A percentile compares a stretch with the other conserved stretches of the same genome.
Conservation (phyloP, 1,284 basidiomycete species). For the Ganoderma lingzhi region DNA sequence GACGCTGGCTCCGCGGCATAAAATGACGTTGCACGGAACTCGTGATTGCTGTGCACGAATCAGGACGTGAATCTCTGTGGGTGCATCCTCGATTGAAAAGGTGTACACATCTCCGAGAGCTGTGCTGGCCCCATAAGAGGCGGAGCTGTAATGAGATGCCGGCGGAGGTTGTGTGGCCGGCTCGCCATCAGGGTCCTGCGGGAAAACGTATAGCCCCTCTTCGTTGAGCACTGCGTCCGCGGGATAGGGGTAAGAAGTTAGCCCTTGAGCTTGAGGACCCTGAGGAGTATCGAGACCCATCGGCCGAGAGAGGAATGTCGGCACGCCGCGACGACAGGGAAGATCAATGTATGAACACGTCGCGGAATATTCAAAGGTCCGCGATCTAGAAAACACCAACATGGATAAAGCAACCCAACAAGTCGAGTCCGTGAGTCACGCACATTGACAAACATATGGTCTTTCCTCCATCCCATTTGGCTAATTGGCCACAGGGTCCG, state of each 20-base stretch:
- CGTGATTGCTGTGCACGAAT: constrained; percentile 7
- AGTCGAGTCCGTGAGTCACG: not conserved
- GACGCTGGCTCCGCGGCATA: constrained; percentile 27
- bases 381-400: constrained; percentile 13
- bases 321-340: not conserved
- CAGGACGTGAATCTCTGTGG: constrained; percentile 31
- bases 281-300: not conserved
- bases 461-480: constrained; percentile 31
- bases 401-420: not conserved
- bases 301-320: not conserved
- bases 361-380: not conserved
- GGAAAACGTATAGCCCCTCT: constrained; percentile 5
- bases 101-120: not conserved
- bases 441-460: constrained; percentile 30
- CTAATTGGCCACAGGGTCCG: constrained; percentile 14
- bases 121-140: not conserved
- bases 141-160: not conserved
- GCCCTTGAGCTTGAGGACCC: constrained; percentile 10
- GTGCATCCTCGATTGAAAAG: constrained; percentile 5
- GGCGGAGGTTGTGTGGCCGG: constrained; percentile 1
- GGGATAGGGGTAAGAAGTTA: not conserved
- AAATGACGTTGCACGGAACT: constrained; percentile 27
- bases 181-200: not conserved
- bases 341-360: not conserved
- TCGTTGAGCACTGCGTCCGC: not conserved